These are phyloP conservation scores for Talaromyces sp. DNA, from an alignment of 2,329 filamentous ascomycete species.

Conservation along the genomic window DNA sequence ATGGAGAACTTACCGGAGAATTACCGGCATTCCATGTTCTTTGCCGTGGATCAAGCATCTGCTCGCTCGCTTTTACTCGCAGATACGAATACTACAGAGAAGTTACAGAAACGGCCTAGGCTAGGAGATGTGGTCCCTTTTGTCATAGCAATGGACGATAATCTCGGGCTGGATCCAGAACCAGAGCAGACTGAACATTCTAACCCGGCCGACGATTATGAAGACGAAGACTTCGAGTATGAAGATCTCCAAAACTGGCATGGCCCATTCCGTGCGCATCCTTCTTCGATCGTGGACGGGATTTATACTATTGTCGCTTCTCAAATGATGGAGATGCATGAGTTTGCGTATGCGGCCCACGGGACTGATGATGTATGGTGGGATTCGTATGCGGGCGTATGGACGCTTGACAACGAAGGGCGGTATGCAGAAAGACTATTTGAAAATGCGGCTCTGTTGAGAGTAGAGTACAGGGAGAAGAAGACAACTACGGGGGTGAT, in stretches of 20 bases:
- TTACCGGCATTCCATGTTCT: slow-evolving; percentile 6
- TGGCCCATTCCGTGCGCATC: slow-evolving; percentile 5
- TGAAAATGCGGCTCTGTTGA: slow-evolving; percentile 5
- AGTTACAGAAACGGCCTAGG: background rate
- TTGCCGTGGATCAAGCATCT: slow-evolving; percentile 3
- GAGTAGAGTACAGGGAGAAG: slow-evolving; percentile 9
- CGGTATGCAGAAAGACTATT: slow-evolving; percentile 5
- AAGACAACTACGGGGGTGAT: background rate
- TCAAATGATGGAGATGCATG: slow-evolving; percentile 6
- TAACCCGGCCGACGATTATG: background rate
- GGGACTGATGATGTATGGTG: slow-evolving; percentile 8
- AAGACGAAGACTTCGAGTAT: background rate
- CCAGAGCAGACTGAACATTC: background rate
- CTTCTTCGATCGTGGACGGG: slow-evolving; percentile 2
- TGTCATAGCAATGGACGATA: slow-evolving; percentile 5
- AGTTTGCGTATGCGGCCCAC: slow-evolving; percentile 9
- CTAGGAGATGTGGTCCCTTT: slow-evolving; percentile 8
- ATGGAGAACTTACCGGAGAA: slow-evolving; percentile 1
- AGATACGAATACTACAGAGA: background rate
- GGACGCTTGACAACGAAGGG: slow-evolving; percentile 6
- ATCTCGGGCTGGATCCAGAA: background rate
- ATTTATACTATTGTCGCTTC: slow-evolving; percentile 4
- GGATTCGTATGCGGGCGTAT: slow-evolving; percentile 5
- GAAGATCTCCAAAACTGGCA: slow-evolving; percentile 1
- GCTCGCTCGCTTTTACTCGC: slow-evolving; percentile 1